Evolutionary conservation across 129 eudicot genomes (phyloP), one percentile per base, ranked within the genome.

Genomic region (Tagetes patula): DNA sequence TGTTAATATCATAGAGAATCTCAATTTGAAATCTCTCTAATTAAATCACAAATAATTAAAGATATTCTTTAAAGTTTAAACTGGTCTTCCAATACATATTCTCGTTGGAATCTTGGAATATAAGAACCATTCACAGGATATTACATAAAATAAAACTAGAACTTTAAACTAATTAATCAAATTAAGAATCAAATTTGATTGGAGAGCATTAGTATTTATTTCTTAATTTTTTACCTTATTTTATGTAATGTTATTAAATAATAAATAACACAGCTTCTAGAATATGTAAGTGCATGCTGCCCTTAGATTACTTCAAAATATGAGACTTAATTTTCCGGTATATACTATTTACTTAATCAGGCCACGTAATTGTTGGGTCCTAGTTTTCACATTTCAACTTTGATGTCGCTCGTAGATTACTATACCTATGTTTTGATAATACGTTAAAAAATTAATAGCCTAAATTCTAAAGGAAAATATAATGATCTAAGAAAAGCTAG

Each of bases 1-100:
- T 70, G 50, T 48, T 70, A 8, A 8, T 20, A 20, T 50, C 40
- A 71, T 42, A 41, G 36, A 67, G 30, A 67, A 20, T 30, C 65
- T 59, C 40, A 59, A 32, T 59, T 59, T 59, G n/a, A 33, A 10
- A 59, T 33, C 65, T 59, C 65, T 8, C 20, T 11, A 59, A 58
- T 8, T 59, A 39, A 59, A 20, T 20, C 27, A 20, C 27, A 20
- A 20, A 20, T 20, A 20, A 20, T 20, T 14, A 4, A 33, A 59
- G 65, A 33, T 58, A 3, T 8, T 42, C 52, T 65, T 65, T 42
- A 37, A 13, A 39, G 12, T 13, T 63, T 54, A 54, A 53, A 3
- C n/a, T 50, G 56, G 31, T 54, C 7, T 12, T 50, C 56, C 56
- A 3, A n/a, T 43, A 1, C 53, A 54, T 54, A 53, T 53, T 53